Percentiles rank a stretch among this genome's conserved stretches.
Conservation (phyloP, 2,329 filamentous ascomycete species). For the Fusarium dimerum region DNA sequence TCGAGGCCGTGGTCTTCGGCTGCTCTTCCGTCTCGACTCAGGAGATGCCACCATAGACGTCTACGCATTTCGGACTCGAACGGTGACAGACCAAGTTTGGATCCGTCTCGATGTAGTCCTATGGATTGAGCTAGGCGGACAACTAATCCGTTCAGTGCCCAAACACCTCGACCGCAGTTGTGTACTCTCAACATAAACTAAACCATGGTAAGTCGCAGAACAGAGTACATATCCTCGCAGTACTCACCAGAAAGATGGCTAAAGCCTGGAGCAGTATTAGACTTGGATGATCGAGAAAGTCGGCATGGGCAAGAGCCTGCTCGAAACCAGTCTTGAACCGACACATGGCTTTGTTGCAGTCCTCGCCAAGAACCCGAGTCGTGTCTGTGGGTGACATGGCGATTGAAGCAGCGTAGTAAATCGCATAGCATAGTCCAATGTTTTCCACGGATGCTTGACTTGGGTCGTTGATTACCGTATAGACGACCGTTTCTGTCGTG, state of each 20-base stretch:
- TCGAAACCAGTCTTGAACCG: constrained; percentile 38
- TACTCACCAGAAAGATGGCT: constrained; percentile 39
- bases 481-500: constrained; percentile 34
- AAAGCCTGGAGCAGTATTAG: constrained; percentile 37
- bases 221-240: neutral
- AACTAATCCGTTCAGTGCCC: constrained; percentile 45
- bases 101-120: constrained; percentile 55
- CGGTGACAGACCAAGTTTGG: constrained; percentile 46
- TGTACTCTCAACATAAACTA: constrained; percentile 34
- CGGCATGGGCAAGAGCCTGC: constrained; percentile 38
- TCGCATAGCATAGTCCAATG: constrained; percentile 44
- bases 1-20: constrained; percentile 57
- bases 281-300: constrained; percentile 43
- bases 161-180: constrained; percentile 37
- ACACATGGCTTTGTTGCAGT: constrained; percentile 25
- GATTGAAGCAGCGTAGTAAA: constrained; percentile 50
- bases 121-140: constrained; percentile 50
- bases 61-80: constrained; percentile 59
- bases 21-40: constrained; percentile 49
- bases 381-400: constrained; percentile 43
- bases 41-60: constrained; percentile 56
- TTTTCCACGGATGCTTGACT: constrained; percentile 24
- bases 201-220: neutral
- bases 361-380: constrained; percentile 22
- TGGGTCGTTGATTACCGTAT: constrained; percentile 34